These are phyloP conservation scores for Candida schatavii DNA, from an alignment of 805 yeast genomes.

Conservation along the genomic window DNA sequence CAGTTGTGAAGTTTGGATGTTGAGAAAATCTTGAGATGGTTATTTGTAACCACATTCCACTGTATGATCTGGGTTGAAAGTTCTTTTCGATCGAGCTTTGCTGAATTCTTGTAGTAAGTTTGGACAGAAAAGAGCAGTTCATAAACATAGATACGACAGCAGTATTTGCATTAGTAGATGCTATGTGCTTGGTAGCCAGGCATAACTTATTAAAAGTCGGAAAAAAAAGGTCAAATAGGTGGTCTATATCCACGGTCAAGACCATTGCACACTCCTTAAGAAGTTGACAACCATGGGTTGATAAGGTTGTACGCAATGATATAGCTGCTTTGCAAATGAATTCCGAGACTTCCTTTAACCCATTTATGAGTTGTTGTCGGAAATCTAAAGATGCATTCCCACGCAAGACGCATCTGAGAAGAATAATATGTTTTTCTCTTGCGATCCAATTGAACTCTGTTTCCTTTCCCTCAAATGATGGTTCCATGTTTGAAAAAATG, in stretches of 20 bases:
- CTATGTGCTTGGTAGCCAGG: constrained; percentile 60
- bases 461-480: constrained; percentile 65
- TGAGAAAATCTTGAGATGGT: constrained; percentile 50
- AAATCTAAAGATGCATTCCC: constrained; percentile 49
- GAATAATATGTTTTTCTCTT: constrained; percentile 62
- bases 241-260: constrained; percentile 41
- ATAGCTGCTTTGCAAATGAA: constrained; percentile 62
- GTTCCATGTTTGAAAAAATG: constrained; percentile 15
- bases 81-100: constrained; percentile 65
- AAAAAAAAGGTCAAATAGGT: constrained; percentile 48
- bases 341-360: constrained; percentile 36
- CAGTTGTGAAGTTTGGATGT: constrained; percentile 27
- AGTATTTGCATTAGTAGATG: constrained; percentile 56
- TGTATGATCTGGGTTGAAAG: constrained; percentile 64
- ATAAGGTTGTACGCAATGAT: constrained; percentile 82
- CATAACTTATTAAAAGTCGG: constrained; percentile 52
- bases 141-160: constrained; percentile 55
- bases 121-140: constrained; percentile 51
- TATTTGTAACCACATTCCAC: constrained; percentile 69
- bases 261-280: constrained; percentile 61
- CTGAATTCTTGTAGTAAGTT: constrained; percentile 49
- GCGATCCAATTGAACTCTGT: constrained; percentile 83
- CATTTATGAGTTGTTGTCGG: constrained; percentile 34
- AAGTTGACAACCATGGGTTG: constrained; percentile 71
- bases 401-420: constrained; percentile 57